Base-by-base conservation (phyloP, 192 early-diverging fungal species). In the Rhizophagus clarus region DNA sequence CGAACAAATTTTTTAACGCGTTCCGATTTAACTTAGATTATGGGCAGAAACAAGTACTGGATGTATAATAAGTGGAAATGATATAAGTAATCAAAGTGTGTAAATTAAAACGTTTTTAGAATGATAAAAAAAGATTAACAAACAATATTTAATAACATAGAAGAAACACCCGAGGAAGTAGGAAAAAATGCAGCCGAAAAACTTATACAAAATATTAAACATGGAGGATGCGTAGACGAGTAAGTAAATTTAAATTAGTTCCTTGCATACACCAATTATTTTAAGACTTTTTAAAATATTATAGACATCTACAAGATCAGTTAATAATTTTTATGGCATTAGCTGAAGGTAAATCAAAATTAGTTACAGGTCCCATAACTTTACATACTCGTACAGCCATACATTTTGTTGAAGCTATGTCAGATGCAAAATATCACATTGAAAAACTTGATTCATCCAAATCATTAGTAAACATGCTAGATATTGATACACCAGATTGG, bases 271-370 rank as follows among this genome's bases (percentile, higher is more conserved):
- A 22, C 20, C 4, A 22, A 56, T 4, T 56, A 56, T 22, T 56
- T 56, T 22, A 56, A 20, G 0, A 0, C 20, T 32, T 4, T 61
- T 9, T 61, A 4, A 42, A 4, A 22, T 29, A 40, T 40, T 9
- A 24, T 49, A 79, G 78, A 51, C 26, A 79, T 45, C 61, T 87
- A 12, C 85, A 86, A 71, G 85, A 86, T 85, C 85, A 87, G 77
- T 45, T 86, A n/a, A 72, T 86, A 22, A 80, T 86, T 20, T 86
- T 86, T 61, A 83, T 84, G 85, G 83, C 85, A 7, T 56, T 86
- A 5, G 85, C 85, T 20, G 63, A 87, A 42, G 85, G 85, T 10
- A 69, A 51, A 42, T 86, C 85, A 12, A 28, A 71, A 66, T 26
- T 86, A 2, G 42, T 85, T 24, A 73, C 83, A 20, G 84, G 84